Evolutionary conservation across 345 rosid genomes (phyloP).

Genomic region (Erucastrum elatum): DNA sequence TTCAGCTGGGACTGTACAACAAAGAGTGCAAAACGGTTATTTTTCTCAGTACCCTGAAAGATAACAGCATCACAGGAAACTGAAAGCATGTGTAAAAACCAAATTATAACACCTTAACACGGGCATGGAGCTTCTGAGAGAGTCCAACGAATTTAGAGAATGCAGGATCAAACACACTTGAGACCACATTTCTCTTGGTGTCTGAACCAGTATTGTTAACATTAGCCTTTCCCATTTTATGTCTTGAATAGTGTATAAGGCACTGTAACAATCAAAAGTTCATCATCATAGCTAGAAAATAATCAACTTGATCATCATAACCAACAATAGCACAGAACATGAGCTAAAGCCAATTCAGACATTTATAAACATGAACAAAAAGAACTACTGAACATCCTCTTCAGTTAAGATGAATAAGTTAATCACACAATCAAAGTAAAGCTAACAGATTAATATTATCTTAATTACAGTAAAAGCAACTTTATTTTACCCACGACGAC

Average conservation of each 20-base stretch:
- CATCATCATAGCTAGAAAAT: background rate
- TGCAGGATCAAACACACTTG: conserved; percentile 57
- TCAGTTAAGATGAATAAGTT: background rate
- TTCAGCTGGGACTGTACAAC: conserved; percentile 53
- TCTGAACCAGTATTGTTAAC: conserved; percentile 33
- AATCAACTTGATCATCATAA: conserved; percentile 6
- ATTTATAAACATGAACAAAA: background rate
- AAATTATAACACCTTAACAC: conserved; percentile 58
- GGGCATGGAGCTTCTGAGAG: conserved; percentile 52
- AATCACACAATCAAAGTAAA: conserved; percentile 13
- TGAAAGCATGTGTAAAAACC: background rate
- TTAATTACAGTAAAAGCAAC: background rate
- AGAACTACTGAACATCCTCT: background rate
- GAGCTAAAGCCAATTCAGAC: conserved; percentile 1
- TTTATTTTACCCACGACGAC: background rate
- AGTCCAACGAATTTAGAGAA: conserved; percentile 52
- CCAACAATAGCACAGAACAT: conserved; percentile 3
- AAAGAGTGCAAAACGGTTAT: conserved; percentile 11
- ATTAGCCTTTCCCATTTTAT: conserved; percentile 46
- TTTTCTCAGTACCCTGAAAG: conserved; percentile 1
- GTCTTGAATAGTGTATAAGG: background rate
- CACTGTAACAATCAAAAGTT: background rate
- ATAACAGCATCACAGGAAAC: background rate
- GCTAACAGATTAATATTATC: background rate
- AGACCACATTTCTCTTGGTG: conserved; percentile 35